These are phyloP conservation scores for Berkeleyomyces basicola DNA, from an alignment of 2,329 filamentous ascomycete species.

Conservation along the genomic window DNA sequence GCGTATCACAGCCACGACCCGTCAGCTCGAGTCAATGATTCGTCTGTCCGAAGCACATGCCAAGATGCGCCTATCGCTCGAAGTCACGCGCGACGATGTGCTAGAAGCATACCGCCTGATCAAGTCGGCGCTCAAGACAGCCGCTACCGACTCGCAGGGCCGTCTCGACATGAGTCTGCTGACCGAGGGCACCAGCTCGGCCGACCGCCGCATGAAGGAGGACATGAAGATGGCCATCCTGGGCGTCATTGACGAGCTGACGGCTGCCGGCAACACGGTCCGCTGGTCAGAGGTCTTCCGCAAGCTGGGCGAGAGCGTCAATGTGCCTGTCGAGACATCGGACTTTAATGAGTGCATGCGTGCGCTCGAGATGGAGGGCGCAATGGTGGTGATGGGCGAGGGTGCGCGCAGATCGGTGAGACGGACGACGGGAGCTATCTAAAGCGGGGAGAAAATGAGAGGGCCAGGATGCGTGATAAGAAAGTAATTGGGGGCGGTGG, in stretches of 20 bases:
- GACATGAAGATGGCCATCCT: slow-evolving; percentile 64
- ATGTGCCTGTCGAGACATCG: slow-evolving; percentile 52
- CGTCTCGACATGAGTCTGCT: slow-evolving; percentile 93
- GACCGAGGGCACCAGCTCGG: slow-evolving; percentile 81
- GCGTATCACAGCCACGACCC: slow-evolving; percentile 91
- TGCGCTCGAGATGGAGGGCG: slow-evolving; percentile 68
- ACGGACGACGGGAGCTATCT: slow-evolving; percentile 8
- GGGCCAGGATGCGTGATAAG: background rate
- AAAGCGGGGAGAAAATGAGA: background rate
- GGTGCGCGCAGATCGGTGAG: slow-evolving; percentile 61
- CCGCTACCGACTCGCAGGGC: slow-evolving; percentile 84
- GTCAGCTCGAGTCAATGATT: slow-evolving; percentile 97
- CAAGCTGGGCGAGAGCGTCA: slow-evolving; percentile 53
- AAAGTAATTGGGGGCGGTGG: background rate
- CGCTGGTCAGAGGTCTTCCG: slow-evolving; percentile 65
- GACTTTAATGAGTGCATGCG: slow-evolving; percentile 77
- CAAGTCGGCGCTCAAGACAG: slow-evolving; percentile 84
- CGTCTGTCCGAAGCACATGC: slow-evolving; percentile 90
- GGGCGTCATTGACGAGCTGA: slow-evolving; percentile 63
- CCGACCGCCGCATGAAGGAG: slow-evolving; percentile 66
- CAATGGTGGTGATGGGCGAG: slow-evolving; percentile 66
- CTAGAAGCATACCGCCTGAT: slow-evolving; percentile 84
- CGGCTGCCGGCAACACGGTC: slow-evolving; percentile 45
- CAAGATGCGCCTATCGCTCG: slow-evolving; percentile 75
- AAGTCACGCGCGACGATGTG: slow-evolving; percentile 69